Evolutionary conservation across 805 yeast genomes (phyloP).

Genomic region (Kodamaea jinghongensis): DNA sequence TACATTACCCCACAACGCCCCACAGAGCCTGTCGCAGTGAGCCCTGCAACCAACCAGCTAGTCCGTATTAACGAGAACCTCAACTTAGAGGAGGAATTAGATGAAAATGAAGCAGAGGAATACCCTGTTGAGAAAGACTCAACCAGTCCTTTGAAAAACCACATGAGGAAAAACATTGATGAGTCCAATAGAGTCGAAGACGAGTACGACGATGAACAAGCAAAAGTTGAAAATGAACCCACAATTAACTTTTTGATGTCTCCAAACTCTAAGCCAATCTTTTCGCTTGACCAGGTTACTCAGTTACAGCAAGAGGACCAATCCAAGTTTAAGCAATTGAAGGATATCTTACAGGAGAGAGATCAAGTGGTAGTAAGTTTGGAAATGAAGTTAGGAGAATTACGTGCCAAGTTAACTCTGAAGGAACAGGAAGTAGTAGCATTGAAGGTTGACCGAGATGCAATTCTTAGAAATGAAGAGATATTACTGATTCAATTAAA

Average conservation of each 20-base stretch:
- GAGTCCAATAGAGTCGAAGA: conserved; percentile 4
- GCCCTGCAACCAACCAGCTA: conserved; percentile 27
- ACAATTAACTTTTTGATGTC: conserved; percentile 30
- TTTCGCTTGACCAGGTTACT: conserved; percentile 26
- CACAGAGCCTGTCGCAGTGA: conserved; percentile 30
- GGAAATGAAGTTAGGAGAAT: conserved; percentile 5
- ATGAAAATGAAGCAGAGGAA: conserved; percentile 5
- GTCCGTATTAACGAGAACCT: conserved; percentile 20
- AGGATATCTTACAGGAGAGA: conserved; percentile 8
- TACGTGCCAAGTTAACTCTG: conserved; percentile 4
- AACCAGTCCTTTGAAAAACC: conserved; percentile 26
- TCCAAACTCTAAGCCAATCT: conserved; percentile 33
- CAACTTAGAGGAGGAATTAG: conserved; percentile 13
- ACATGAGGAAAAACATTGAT: conserved; percentile 2
- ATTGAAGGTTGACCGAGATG: conserved; percentile 5
- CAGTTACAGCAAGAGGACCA: conserved; percentile 23
- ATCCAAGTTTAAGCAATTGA: conserved; percentile 7
- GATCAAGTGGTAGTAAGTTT: conserved; percentile 5
- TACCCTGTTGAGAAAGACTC: conserved; percentile 15
- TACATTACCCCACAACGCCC: conserved; percentile 29
- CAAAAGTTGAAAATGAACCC: conserved; percentile 23
- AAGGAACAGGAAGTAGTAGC: conserved; percentile 8
- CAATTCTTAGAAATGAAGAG: conserved; percentile 10
- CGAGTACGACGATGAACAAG: conserved; percentile 12
- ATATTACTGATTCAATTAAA: conserved; percentile 22